A percentile compares a stretch with the other conserved stretches of the same genome.
phyloP scores from a whole-genome alignment of 345 rosid genomes.

The Geranium rotundifolium region DNA sequence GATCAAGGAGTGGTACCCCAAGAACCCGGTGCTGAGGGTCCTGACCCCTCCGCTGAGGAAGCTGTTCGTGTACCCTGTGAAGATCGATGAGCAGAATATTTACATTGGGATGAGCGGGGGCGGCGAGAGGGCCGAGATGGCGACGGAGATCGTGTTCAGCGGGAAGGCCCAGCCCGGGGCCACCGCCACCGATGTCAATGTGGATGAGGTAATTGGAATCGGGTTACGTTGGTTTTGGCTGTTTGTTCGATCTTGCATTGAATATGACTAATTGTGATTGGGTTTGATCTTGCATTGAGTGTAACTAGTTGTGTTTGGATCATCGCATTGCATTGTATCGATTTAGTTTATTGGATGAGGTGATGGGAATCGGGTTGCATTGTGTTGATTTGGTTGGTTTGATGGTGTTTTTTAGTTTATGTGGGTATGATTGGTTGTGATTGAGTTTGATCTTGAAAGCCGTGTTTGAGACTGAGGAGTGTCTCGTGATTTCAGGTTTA shows the following conservation, averaged over 20 bases:
- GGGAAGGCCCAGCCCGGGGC: conserved; percentile 90
- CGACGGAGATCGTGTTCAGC: conserved; percentile 82
- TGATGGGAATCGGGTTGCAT: conserved; percentile 8
- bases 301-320: too few relatives aligned
- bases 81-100: conserved; percentile 68
- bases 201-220: conserved; percentile 52
- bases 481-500: too few relatives aligned
- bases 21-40: conserved; percentile 74
- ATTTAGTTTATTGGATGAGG: too few relatives aligned
- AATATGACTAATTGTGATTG: too few relatives aligned
- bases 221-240: too few relatives aligned
- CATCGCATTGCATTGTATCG: too few relatives aligned
- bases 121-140: conserved; percentile 31
- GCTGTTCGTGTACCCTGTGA: conserved; percentile 59
- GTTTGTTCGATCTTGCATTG: too few relatives aligned
- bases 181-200: conserved; percentile 74
- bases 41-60: conserved; percentile 72
- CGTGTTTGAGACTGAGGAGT: too few relatives aligned
- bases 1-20: conserved; percentile 83
- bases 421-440: background rate
- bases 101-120: conserved; percentile 46
- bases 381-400: too few relatives aligned
- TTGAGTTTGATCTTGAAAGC: too few relatives aligned
- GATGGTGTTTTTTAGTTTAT: too few relatives aligned
- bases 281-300: too few relatives aligned